Conservation (phyloP, 225 moss, liverwort and hornwort species). For the Antitrichia curtipendula region DNA sequence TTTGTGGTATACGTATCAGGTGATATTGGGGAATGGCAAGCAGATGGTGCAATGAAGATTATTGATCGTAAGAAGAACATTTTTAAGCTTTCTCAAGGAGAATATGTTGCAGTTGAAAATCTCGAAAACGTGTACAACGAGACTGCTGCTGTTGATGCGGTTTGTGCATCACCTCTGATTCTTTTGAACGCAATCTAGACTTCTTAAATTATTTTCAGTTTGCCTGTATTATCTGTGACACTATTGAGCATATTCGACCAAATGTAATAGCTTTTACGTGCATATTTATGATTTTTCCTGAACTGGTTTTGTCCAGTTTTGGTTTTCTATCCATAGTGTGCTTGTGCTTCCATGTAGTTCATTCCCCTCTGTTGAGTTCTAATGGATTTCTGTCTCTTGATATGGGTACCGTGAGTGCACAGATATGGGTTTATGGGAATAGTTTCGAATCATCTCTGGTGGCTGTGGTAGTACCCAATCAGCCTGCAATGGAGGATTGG, state of each 20-base stretch:
- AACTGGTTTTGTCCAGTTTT: not conserved
- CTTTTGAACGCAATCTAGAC: not conserved
- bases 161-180: not conserved
- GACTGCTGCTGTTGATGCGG: slow-evolving; percentile 36
- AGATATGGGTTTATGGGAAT: slow-evolving; percentile 88
- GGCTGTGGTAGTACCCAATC: slow-evolving; percentile 56
- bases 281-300: not conserved
- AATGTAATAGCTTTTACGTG: not conserved
- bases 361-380: not conserved
- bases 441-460: slow-evolving; percentile 67
- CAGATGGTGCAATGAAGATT: slow-evolving; percentile 73
- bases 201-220: not conserved
- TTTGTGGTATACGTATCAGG: slow-evolving; percentile 24
- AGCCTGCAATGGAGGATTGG: slow-evolving; percentile 37
- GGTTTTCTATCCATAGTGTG: not conserved
- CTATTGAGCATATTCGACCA: not conserved
- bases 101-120: slow-evolving; percentile 76
- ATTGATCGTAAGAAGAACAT: slow-evolving; percentile 87
- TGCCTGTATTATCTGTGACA: not conserved
- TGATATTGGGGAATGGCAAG: slow-evolving; percentile 85
- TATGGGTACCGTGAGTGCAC: not conserved
- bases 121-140: slow-evolving; percentile 44
- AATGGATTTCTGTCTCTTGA: not conserved
- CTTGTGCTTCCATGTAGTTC: not conserved
- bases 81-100: slow-evolving; percentile 86